Percentiles rank a stretch among this genome's conserved stretches.
phyloP scores from a whole-genome alignment of 148 eudicot genomes.

The Heliamphora exappendiculata region DNA sequence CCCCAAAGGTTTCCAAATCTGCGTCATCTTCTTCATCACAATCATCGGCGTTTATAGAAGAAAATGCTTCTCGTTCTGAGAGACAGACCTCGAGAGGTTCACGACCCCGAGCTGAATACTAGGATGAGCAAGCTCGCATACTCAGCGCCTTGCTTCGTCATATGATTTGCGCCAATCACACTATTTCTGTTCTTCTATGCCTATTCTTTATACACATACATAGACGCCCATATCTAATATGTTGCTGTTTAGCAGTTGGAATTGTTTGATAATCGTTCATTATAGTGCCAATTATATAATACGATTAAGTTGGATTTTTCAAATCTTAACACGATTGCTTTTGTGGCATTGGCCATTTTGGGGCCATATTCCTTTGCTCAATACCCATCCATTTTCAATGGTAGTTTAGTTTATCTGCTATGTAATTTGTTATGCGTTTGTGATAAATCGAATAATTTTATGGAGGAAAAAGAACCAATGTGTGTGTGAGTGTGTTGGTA shows the following conservation, averaged over 20 bases:
- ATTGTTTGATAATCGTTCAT: not conserved
- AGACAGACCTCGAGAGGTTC: constrained; percentile 16
- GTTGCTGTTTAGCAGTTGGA: not conserved
- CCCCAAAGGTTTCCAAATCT: not conserved
- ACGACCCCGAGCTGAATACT: constrained; percentile 25
- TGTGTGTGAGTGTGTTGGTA: no score
- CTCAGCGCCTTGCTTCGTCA: constrained; percentile 61
- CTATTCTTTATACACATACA: not conserved
- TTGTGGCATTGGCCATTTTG: not conserved
- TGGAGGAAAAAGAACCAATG: no score
- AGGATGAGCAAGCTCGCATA: constrained; percentile 63
- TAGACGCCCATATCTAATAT: not conserved
- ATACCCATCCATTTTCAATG: not conserved
- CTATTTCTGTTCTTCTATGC: not conserved
- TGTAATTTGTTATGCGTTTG: not conserved
- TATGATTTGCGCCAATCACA: constrained; percentile 40
- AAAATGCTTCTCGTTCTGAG: constrained; percentile 18
- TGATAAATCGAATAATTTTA: no score
- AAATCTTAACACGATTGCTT: not conserved
- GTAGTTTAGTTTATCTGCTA: not conserved
- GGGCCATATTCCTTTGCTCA: not conserved
- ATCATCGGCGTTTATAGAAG: constrained; percentile 9
- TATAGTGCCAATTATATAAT: not conserved
- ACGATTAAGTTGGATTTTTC: not conserved
- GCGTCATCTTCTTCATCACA: constrained; percentile 21